Base-by-base conservation (phyloP, 2,329 filamentous ascomycete species). In the Huntiella savannae region DNA sequence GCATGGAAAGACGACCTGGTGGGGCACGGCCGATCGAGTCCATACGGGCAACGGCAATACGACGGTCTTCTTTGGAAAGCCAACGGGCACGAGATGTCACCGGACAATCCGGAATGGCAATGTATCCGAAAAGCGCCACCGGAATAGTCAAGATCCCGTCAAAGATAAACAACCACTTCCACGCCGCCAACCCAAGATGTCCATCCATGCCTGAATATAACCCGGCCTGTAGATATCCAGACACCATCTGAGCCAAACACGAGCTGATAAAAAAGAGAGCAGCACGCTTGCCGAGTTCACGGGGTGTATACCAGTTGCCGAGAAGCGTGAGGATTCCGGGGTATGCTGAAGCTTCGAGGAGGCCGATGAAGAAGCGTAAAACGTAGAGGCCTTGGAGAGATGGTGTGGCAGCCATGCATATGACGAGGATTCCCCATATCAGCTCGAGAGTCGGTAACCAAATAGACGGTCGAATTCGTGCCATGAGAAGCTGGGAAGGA, bases 121-220 rank as follows among this genome's bases (percentile, higher is more conserved):
- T 56, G 45, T 55, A 61, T 3, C 59, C 60, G 28, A 56, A 58
- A 0, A 57, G 10, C 10, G 55, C 58, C 28, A 60, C 53, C 1
- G 59, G 57, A 2, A 60, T 52, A 1, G 56, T 55, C 28, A 62
- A 58, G 5, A 60, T 53, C 2, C 62, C 63, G 48, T 67, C 64
- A 52, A 67, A 62, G 35, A 67, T 59, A 49, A 69, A 68, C 3
- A 67, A 58, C 63, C 63, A 68, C 39, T 62, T 60, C 65, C 63
- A 68, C 0, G 62, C 66, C 1, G 58, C 51, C 4, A 63, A 55
- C 0, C 63, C 63, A 4, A 55, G 48, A 2, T 50, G 53, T 0
- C 62, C 61, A 22, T 66, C 57, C 51, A 67, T 58, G 3, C 60
- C 59, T 8, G 53, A 56, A 40, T 64, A 63, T 0, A 67, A 55